phyloP scores from a whole-genome alignment of 73 alveolate genomes.

The Symbiodinium natans region DNA sequence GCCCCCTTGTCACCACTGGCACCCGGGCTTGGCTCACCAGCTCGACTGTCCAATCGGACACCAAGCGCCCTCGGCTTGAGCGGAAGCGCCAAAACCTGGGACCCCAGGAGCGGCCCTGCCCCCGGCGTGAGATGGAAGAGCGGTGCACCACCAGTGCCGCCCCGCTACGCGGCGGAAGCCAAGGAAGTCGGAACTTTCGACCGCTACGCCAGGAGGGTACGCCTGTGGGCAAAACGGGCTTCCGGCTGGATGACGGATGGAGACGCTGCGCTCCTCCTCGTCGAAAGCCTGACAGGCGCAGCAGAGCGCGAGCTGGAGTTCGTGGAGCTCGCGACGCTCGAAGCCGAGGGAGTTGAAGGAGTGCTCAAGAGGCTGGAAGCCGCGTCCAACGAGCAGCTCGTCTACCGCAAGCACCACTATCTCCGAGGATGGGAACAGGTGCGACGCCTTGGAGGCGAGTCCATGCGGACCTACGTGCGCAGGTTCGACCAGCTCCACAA shows the following conservation, averaged over 20 bases:
- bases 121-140: background rate
- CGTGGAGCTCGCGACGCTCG: too few species aligned
- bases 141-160: background rate
- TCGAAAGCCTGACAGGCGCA: background rate
- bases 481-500: background rate
- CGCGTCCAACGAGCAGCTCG: background rate
- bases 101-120: background rate
- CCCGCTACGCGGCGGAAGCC: background rate
- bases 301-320: background rate
- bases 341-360: background rate
- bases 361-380: background rate
- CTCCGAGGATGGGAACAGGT: background rate
- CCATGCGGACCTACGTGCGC: background rate
- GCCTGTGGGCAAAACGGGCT: background rate
- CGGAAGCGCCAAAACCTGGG: background rate
- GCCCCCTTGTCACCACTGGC: too few species aligned
- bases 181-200: background rate
- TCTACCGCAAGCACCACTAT: conserved; percentile 5
- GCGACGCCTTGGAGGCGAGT: background rate
- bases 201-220: background rate
- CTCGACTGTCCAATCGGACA: too few species aligned
- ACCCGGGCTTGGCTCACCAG: too few species aligned
- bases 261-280: background rate
- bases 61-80: too few species aligned
- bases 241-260: background rate